Base-by-base conservation (phyloP, 768 basidiomycete species). In the Podaxis rugospora region DNA sequence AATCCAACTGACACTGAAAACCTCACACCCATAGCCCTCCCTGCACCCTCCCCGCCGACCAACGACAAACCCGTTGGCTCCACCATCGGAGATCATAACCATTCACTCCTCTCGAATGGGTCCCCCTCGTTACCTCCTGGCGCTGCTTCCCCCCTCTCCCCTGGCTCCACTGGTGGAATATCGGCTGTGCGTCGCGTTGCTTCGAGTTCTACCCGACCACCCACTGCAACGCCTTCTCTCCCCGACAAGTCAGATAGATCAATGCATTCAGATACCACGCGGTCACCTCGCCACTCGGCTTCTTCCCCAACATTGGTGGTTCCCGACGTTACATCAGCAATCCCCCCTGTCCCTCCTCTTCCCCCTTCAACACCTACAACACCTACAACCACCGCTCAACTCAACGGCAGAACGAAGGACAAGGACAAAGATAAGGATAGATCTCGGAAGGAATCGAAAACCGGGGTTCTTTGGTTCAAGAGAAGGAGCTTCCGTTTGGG, bases 401-500 rank as follows among this genome's bases (percentile, higher is more conserved):
- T 68, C 62, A 76, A 76, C 67, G 76, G 75, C 67, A 70, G 71
- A 53, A 60, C 66, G 3, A 67, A 71, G 68, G 66, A 79, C 67
- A 67, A 76, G 67, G 66, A 79, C 23, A 72, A 71, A 60, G 69
- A 69, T 61, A 78, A 77, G 66, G 74, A 76, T 44, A 69, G 72
- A 69, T 76, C 76, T 13, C 77, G 75, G 46, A 76, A 76, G 58
- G 80, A 80, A 64, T 64, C 66, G n/a, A 62, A 56, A 23, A 51
- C 75, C 14, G 75, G 76, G 39, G 42, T 44, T 16, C 63, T 67
- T 3, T 87, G 85, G 84, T 84, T 84, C 65, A 82, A 80, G 68
- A 77, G 83, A 55, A 85, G 80, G 70, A 84, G 80, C 65, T 68
- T 82, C 61, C 72, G 74, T 54, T 39, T 74, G 32, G 69, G 68